Evolutionary conservation across 129 eudicot genomes (phyloP), one percentile per base, ranked within the genome.

Genomic region (Rutidosis leptorrhynchoides): DNA sequence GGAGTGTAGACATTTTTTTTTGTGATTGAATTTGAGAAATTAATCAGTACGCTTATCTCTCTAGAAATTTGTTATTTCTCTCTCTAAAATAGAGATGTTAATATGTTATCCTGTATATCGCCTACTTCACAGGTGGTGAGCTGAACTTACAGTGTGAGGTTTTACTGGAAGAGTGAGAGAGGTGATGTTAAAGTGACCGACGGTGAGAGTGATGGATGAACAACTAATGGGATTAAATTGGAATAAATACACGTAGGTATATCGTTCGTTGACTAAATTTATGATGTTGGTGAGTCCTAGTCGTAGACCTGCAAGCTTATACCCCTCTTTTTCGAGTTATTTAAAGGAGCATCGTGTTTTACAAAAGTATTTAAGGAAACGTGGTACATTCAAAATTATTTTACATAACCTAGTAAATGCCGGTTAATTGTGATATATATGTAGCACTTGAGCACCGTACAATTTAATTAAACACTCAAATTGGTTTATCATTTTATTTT

Each of bases 1-100:
- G 74, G 1, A 69, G 81, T 15, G 82, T 75, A 24, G 92, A 75
- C 64, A 83, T 83, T 84, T 81, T 81, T 64, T 57, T 56, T 14
- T 22, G n/a, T 55, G 16, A 12, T 55, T 25, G 46, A 52, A 49
- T 30, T 28, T 15, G 49, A 37, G 28, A 45, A 7, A n/a, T 62
- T 33, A 42, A 14, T 37, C 35, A 40, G 16, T 40, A 22, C 19
- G 30, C 17, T 3, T 74, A 62, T 45, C 62, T 74, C 68, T 66
- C 68, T 64, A 52, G 43, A 72, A 51, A 51, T 30, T 3, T 26
- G 17, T 35, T 6, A 5, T 51, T 42, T 73, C 71, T 72, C 69
- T 73, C 58, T 52, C 64, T 63, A 53, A 51, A 74, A 65, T 5
- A 22, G 61, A 35, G 29, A 24, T 40, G 26, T 75, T 75, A 68